phyloP scores from a whole-genome alignment of 345 rosid genomes.

The Euphorbia peplus region DNA sequence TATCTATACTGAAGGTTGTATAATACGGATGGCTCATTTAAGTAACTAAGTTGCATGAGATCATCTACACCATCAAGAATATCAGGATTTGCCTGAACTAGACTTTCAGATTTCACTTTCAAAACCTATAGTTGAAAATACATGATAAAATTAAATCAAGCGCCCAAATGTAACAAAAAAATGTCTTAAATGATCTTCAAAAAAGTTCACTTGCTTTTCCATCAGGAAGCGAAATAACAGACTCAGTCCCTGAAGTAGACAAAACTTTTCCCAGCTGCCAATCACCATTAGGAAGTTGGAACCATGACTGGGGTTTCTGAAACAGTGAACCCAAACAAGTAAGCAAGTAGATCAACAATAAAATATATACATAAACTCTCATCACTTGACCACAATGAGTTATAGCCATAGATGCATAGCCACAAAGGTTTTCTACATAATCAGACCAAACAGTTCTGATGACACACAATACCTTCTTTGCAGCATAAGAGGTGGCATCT shows the following conservation, averaged over 20 bases:
- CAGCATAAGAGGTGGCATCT: slow-evolving; percentile 62
- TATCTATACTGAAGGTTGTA: slow-evolving; percentile 88
- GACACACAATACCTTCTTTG: slow-evolving; percentile 61
- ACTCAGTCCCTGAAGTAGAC: slow-evolving; percentile 60
- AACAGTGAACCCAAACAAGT: slow-evolving; percentile 25
- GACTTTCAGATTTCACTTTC: slow-evolving; percentile 62
- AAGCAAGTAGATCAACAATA: slow-evolving; percentile 17
- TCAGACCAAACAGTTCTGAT: slow-evolving; percentile 3
- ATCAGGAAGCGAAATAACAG: slow-evolving; percentile 63
- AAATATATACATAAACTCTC: neutral
- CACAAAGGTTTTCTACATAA: neutral
- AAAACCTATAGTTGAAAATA: slow-evolving; percentile 43
- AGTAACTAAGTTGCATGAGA: slow-evolving; percentile 97
- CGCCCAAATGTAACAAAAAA: slow-evolving; percentile 15
- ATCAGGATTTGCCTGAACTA: slow-evolving; percentile 92
- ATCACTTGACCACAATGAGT: slow-evolving; percentile 8
- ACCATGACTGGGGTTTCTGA: slow-evolving; percentile 87
- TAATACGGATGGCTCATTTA: slow-evolving; percentile 94
- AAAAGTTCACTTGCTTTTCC: slow-evolving; percentile 62
- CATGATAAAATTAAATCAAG: slow-evolving; percentile 15
- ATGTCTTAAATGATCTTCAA: slow-evolving; percentile 9
- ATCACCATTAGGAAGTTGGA: slow-evolving; percentile 74
- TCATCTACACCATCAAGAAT: slow-evolving; percentile 98
- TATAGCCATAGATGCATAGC: neutral
- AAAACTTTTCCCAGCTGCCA: slow-evolving; percentile 85